Evolutionary conservation across 768 basidiomycete species (phyloP), one percentile per base, ranked within the genome.

Genomic region (Boletus rex-veris): DNA sequence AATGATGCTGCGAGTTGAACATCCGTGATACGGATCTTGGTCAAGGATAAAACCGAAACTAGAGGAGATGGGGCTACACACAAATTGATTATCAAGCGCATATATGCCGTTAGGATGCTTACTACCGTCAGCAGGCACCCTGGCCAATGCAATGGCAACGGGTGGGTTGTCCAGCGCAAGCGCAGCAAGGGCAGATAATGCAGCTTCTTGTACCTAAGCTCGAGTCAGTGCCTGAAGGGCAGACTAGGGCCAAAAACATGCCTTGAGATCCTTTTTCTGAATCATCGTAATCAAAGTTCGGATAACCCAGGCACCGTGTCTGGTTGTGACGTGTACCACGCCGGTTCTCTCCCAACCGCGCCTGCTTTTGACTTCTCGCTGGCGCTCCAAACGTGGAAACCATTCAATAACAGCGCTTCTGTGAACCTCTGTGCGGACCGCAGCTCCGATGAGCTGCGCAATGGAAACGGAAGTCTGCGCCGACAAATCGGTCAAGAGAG

Each of bases 311-410:
- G 81, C 80, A 7, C 84, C 81, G 26, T 76, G 73, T 33, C 73
- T 73, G 3, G 77, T 72, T 11, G 68, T 73, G 4, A 73, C 70
- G 24, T 70, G 69, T 14, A 66, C 66, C 1, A 73, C 60, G 0
- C 78, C 75, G 0, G 77, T 72, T 63, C 83, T 85, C 71, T 91
- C 89, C 89, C 89, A 92, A 4, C 88, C 86, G 1, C 89, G 77
- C 54, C 80, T 80, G 3, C 75, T 76, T 57, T 79, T 84, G 24
- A 76, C 72, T 48, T 84, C 83, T 55, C 74, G 78, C 38, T 73
- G 64, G 19, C 86, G 73, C 19, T 88, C 85, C 0, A 67, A 60
- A 0, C 72, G 78, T 7, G 86, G 88, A 0, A 82, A 62, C 88
- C 88, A 90, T 21, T 82, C 80, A 0, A 80, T 70, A 15, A 89